Evolutionary conservation across 805 yeast genomes (phyloP).

Genomic region (Candida namnaoensis): DNA sequence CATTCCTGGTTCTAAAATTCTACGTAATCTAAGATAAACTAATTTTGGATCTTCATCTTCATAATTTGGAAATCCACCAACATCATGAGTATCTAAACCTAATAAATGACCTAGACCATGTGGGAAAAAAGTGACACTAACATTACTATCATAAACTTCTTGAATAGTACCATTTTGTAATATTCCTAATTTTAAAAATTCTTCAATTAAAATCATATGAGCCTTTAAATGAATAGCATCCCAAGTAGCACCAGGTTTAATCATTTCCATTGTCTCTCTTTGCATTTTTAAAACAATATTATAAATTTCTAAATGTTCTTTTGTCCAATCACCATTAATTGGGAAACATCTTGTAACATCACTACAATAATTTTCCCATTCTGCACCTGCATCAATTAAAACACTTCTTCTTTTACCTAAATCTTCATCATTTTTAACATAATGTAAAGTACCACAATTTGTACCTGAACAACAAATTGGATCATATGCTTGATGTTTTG

Average conservation of each 20-base stretch:
- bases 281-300: constrained; percentile 82
- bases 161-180: constrained; percentile 52
- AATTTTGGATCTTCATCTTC: constrained; percentile 74
- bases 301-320: constrained; percentile 79
- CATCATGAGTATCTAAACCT: constrained; percentile 96
- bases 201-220: constrained; percentile 67
- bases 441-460: constrained; percentile 85
- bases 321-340: constrained; percentile 79
- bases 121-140: constrained; percentile 79
- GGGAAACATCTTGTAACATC: constrained; percentile 98
- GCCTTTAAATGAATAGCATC: constrained; percentile 76
- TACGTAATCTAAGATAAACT: constrained; percentile 71
- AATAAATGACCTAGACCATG: constrained; percentile 93
- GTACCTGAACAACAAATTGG: constrained; percentile 96
- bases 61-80: constrained; percentile 83
- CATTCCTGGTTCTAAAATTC: constrained; percentile 67
- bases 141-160: constrained; percentile 62
- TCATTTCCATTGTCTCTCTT: constrained; percentile 51
- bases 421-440: constrained; percentile 70
- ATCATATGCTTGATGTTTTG: constrained; percentile 82
- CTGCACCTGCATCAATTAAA: constrained; percentile 94
- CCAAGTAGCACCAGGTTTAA: constrained; percentile 82
- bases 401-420: constrained; percentile 53
- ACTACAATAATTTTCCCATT: constrained; percentile 87
- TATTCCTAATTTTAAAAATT: constrained; percentile 67